Percentiles rank a stretch among this genome's conserved stretches.
These are phyloP conservation scores for Silene latifolia DNA, from an alignment of 148 eudicot genomes.

Conservation along the genomic window DNA sequence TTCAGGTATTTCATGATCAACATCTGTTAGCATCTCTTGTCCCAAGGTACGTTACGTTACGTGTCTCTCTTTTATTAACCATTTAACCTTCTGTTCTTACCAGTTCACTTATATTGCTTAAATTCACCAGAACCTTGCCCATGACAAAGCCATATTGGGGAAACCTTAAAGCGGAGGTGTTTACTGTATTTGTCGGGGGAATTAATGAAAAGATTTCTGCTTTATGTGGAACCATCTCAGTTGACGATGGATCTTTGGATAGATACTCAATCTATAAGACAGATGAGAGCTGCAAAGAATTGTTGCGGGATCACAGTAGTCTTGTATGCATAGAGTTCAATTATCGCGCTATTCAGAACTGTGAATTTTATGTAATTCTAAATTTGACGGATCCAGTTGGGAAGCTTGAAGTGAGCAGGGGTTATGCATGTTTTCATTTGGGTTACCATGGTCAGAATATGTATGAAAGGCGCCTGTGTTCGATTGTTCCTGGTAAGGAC, in stretches of 20 bases:
- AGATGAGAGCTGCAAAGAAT: not conserved
- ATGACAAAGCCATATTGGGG: no score
- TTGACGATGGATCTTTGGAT: not conserved
- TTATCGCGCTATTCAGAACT: not conserved
- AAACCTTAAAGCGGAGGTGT: not conserved
- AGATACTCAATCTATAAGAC: not conserved
- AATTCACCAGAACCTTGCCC: no score
- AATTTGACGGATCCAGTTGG: conserved; percentile 1
- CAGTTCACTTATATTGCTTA: no score
- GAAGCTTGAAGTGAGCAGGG: conserved; percentile 8
- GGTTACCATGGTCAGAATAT: not conserved
- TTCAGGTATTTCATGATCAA: not conserved
- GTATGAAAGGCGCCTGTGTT: not conserved
- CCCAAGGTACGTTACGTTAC: no score
- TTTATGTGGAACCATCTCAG: not conserved
- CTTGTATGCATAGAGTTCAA: conserved; percentile 1
- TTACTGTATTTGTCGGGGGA: not conserved
- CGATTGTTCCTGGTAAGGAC: conserved; percentile 6
- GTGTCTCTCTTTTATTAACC: no score
- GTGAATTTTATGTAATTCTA: not conserved
- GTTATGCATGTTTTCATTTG: not conserved
- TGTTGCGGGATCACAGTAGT: not conserved
- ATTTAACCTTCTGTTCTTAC: no score
- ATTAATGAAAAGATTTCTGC: not conserved
- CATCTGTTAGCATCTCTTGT: not conserved